phyloP scores from a whole-genome alignment of 2,329 filamentous ascomycete species.

The Calonectria pseudoturangicola region DNA sequence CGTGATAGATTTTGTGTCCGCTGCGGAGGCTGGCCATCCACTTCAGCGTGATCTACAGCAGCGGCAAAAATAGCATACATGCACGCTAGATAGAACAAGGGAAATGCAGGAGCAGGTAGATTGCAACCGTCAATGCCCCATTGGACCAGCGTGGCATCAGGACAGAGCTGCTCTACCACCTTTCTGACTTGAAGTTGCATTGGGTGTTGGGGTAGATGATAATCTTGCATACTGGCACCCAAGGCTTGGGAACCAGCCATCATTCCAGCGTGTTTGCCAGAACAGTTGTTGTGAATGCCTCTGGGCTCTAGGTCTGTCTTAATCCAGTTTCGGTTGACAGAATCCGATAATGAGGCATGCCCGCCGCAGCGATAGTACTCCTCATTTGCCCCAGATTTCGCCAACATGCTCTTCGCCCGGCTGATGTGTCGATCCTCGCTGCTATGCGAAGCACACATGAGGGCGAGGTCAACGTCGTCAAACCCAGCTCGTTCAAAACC shows the following conservation, averaged over 20 bases:
- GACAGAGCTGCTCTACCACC: conserved; percentile 60
- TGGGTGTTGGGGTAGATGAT: conserved; percentile 61
- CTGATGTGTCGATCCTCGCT: conserved; percentile 64
- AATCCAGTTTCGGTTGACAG: conserved; percentile 63
- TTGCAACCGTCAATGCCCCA: conserved; percentile 70
- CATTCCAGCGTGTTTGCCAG: conserved; percentile 69
- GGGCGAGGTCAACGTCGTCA: conserved; percentile 64
- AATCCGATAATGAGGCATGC: conserved; percentile 60
- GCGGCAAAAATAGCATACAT: conserved; percentile 62
- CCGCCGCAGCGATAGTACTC: conserved; percentile 64
- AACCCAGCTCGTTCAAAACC: conserved; percentile 60
- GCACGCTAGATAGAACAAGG: conserved; percentile 58
- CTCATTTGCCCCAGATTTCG: conserved; percentile 58
- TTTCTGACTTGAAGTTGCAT: conserved; percentile 62
- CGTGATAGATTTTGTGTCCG: conserved; percentile 53
- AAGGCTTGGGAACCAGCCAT: conserved; percentile 63
- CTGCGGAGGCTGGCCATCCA: neutral
- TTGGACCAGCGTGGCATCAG: conserved; percentile 52
- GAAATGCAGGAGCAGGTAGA: conserved; percentile 65
- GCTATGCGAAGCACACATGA: conserved; percentile 69
- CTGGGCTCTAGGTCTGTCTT: conserved; percentile 61
- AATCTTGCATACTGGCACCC: conserved; percentile 55
- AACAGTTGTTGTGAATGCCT: conserved; percentile 66
- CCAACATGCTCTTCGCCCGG: conserved; percentile 62
- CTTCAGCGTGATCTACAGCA: conserved; percentile 52